phyloP scores from a whole-genome alignment of 148 eudicot genomes.

The Camellia japonica region DNA sequence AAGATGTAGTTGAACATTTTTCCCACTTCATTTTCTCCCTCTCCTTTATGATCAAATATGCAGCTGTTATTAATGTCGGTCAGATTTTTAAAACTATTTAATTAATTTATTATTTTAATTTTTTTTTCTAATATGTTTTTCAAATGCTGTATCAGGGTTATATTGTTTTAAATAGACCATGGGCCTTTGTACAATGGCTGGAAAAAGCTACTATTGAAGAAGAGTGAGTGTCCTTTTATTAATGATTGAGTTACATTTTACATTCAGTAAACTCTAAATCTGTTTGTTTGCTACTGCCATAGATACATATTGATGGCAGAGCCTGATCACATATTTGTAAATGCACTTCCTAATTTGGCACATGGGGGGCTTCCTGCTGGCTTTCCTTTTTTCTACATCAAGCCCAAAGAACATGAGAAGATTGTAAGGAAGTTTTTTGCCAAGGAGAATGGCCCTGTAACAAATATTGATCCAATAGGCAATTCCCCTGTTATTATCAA shows the following conservation, averaged over 20 bases:
- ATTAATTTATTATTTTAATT: too few species aligned
- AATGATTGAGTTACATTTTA: neutral
- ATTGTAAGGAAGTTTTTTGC: conserved; percentile 73
- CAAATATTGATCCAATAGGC: conserved; percentile 88
- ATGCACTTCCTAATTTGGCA: conserved; percentile 90
- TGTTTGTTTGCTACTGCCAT: conserved; percentile 19
- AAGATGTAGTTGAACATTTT: neutral
- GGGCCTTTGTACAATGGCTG: conserved; percentile 98
- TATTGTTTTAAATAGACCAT: conserved; percentile 79
- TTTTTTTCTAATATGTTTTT: conserved; percentile 14
- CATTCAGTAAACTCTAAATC: neutral
- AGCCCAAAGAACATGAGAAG: conserved; percentile 71
- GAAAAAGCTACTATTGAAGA: conserved; percentile 67
- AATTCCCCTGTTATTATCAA: conserved; percentile 82
- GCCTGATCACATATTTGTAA: conserved; percentile 88
- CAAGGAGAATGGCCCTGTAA: conserved; percentile 79
- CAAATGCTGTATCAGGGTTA: conserved; percentile 51
- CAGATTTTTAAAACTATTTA: neutral
- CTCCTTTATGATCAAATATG: neutral
- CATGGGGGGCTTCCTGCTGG: conserved; percentile 76
- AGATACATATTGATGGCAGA: conserved; percentile 97
- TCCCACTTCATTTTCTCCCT: neutral
- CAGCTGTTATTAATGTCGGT: neutral
- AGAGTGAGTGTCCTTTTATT: conserved; percentile 52
- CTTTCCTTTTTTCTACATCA: conserved; percentile 91